A percentile compares a stretch with the other conserved stretches of the same genome.
Evolutionary conservation across 768 basidiomycete genomes (phyloP).

Genomic region (Coprinopsis marcescibilis): DNA sequence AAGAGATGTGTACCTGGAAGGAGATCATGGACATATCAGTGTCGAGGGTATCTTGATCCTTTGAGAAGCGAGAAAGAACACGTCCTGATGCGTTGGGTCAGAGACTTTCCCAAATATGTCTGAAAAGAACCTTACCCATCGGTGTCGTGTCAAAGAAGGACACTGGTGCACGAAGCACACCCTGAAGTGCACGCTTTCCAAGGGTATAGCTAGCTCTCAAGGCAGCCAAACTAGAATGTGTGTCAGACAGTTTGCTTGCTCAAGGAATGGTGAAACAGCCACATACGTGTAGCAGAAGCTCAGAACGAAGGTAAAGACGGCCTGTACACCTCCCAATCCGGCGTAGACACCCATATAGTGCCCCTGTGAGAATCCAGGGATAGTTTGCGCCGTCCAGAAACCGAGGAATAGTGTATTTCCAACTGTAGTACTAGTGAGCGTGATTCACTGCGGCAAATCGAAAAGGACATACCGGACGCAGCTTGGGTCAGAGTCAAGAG

Average conservation of each 20-base stretch:
- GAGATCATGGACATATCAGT: constrained; percentile 40
- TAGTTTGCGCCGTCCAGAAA: constrained; percentile 62
- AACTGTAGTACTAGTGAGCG: constrained; percentile 35
- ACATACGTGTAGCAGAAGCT: constrained; percentile 47
- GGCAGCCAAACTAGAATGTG: constrained; percentile 34
- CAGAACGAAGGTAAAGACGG: constrained; percentile 44
- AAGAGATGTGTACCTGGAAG: constrained; percentile 31
- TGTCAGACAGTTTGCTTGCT: too few relatives aligned
- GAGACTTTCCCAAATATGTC: constrained; percentile 20
- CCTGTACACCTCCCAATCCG: constrained; percentile 43
- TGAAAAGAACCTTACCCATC: constrained; percentile 35
- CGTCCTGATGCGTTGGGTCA: constrained; percentile 40
- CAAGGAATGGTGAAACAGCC: neutral
- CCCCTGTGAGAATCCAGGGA: constrained; percentile 49
- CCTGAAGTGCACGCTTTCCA: constrained; percentile 49
- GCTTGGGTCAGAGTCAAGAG: constrained; percentile 39
- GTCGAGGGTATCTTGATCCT: constrained; percentile 58
- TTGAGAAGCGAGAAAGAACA: constrained; percentile 52
- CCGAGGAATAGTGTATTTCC: constrained; percentile 66
- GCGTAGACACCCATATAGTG: constrained; percentile 65
- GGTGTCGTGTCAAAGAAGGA: constrained; percentile 75
- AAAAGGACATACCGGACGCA: constrained; percentile 33
- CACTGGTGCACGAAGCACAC: constrained; percentile 54
- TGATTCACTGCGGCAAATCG: neutral
- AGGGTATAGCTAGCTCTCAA: constrained; percentile 41